Evolutionary conservation across 805 yeast species (phyloP), one percentile per base, ranked within the genome.

Genomic region (Candida glaebosa): DNA sequence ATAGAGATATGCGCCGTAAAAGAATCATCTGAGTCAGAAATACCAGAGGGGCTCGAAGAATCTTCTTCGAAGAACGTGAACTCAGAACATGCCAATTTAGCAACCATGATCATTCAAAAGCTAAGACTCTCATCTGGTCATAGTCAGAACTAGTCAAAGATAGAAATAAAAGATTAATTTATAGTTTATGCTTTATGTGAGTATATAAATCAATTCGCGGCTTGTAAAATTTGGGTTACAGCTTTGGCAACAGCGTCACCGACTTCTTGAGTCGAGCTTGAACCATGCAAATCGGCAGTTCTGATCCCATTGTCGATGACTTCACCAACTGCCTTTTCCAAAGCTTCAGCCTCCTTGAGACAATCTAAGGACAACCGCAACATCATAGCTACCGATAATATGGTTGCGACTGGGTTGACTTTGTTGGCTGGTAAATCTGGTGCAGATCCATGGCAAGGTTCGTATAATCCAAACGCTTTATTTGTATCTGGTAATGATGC

Each of bases 371-470:
- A 89, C 49, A 93, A 78, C 57, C 91, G 81, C 69, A 93, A 78
- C 98, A 93, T 93, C 95, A 93, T 86, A 24, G 98, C 98, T 9
- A 87, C 95, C 18, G 97, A 89, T 57, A 93, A 76, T 54, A 91
- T 90, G 18, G 97, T 87, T 39, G 98, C 99, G 43, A 91, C 68
- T 39, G 99, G 99, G 69, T 91, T 91, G 44, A 90, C 99, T 69
- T 87, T 84, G 62, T 88, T 87, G 45, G 69, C 72, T 39, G 83
- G 82, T 60, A 91, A 79, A 65, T 91, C 99, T 39, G 99, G 99
- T 26, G 99, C 99, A 36, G 96, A 84, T 37, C 99, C 99, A 63
- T 91, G 99, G 61, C 97, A 91, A 51, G 99, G 98, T 71, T 93
- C 99, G 63, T 93, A 93, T 50, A 93, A 74, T 44, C 99, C 99